Conservation (phyloP, 2,329 filamentous ascomycete species). For the Colletotrichum australisinense region DNA sequence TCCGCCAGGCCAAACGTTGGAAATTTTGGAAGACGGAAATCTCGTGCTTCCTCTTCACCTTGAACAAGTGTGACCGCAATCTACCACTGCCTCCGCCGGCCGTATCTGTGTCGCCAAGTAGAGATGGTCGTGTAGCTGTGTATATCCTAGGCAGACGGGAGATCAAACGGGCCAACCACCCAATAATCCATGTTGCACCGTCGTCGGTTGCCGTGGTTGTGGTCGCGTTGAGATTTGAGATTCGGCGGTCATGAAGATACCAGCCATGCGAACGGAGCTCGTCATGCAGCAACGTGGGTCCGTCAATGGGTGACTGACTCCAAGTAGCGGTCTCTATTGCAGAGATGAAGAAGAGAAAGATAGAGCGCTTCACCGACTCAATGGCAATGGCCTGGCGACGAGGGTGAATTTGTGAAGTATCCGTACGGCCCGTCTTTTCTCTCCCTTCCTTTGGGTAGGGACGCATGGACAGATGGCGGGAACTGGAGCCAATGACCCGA, state of each 20-base stretch:
- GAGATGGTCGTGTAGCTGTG: background rate
- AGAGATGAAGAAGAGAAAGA: background rate
- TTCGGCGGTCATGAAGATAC: slow-evolving; percentile 21
- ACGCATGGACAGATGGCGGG: slow-evolving; percentile 30
- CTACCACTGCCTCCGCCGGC: background rate
- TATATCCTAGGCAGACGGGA: background rate
- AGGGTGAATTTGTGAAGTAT: background rate
- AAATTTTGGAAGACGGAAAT: background rate
- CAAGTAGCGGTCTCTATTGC: slow-evolving; percentile 25
- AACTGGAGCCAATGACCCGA: slow-evolving; percentile 10
- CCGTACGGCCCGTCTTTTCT: background rate
- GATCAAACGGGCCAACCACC: slow-evolving; percentile 1
- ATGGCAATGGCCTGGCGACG: slow-evolving; percentile 3
- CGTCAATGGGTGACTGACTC: background rate
- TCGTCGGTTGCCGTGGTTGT: background rate
- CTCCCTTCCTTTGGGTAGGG: slow-evolving; percentile 23
- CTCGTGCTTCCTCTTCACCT: slow-evolving; percentile 12
- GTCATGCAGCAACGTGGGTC: slow-evolving; percentile 21
- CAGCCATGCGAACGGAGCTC: slow-evolving; percentile 1
- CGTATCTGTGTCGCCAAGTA: slow-evolving; percentile 1
- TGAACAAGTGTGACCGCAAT: slow-evolving; percentile 19
- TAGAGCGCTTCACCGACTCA: slow-evolving; percentile 25
- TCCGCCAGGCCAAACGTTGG: background rate
- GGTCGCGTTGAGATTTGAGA: background rate
- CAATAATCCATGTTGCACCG: background rate